These are phyloP conservation scores for Fragilariopsis cylindrus DNA, from an alignment of 108 stramenopile genomes.

Conservation along the genomic window DNA sequence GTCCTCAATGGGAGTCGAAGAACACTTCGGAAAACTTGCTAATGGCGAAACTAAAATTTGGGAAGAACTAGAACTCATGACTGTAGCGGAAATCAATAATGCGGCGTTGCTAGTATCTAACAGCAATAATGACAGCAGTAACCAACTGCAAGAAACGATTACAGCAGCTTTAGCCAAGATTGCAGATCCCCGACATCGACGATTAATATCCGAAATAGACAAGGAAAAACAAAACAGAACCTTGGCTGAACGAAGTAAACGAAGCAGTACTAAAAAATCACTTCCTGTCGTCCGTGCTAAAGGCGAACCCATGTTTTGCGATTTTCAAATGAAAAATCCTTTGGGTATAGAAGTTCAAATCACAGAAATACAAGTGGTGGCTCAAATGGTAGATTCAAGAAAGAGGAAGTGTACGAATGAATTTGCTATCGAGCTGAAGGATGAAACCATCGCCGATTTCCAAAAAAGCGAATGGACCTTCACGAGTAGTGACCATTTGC, in stretches of 20 bases:
- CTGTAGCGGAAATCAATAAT: constrained; percentile 27
- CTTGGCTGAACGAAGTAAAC: constrained; percentile 59
- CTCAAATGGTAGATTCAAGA: constrained; percentile 44
- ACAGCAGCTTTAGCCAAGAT: constrained; percentile 46
- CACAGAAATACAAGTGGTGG: constrained; percentile 74
- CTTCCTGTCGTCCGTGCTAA: constrained; percentile 56
- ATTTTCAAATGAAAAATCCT: constrained; percentile 65
- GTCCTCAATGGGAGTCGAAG: constrained; percentile 1
- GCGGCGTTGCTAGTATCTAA: constrained; percentile 56
- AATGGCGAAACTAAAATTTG: constrained; percentile 47
- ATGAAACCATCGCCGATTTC: not conserved
- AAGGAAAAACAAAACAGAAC: constrained; percentile 62
- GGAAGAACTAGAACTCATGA: constrained; percentile 63
- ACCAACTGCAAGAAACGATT: constrained; percentile 38
- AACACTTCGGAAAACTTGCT: constrained; percentile 34
- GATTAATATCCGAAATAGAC: constrained; percentile 72
- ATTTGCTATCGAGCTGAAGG: constrained; percentile 51
- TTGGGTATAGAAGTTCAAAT: constrained; percentile 60
- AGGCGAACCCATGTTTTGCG: constrained; percentile 73
- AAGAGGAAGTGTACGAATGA: constrained; percentile 62
- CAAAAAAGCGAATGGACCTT: constrained; percentile 57
- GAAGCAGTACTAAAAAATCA: constrained; percentile 39
- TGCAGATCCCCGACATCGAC: constrained; percentile 54
- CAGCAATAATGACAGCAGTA: constrained; percentile 4
- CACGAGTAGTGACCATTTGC: constrained; percentile 51